A percentile compares a stretch with the other conserved stretches of the same genome.
Conservation (phyloP, 2,329 filamentous ascomycete genomes). For the Colletotrichum musicola region DNA sequence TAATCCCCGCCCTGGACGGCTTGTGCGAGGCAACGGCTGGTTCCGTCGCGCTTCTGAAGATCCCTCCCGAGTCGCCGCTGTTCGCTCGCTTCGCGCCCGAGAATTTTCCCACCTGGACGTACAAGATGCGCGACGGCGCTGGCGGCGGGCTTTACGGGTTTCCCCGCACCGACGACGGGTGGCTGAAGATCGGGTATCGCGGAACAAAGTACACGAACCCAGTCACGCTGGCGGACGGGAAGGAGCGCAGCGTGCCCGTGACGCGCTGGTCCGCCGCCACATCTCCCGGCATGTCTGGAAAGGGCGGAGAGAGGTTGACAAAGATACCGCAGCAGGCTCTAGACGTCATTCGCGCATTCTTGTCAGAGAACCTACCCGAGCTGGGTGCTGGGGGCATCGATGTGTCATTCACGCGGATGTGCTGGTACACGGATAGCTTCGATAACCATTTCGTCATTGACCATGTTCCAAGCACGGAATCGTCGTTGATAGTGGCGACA, state of each 20-base stretch:
- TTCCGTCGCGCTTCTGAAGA: slow-evolving; percentile 38
- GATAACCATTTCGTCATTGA: slow-evolving; percentile 63
- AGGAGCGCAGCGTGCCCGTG: slow-evolving; percentile 53
- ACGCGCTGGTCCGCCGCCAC: slow-evolving; percentile 49
- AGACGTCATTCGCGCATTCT: slow-evolving; percentile 47
- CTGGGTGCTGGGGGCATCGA: slow-evolving; percentile 48
- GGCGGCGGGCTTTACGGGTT: slow-evolving; percentile 46
- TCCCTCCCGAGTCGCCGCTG: slow-evolving; percentile 33
- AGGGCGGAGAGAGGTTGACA: slow-evolving; percentile 32
- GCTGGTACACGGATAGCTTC: slow-evolving; percentile 71
- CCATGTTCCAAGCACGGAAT: slow-evolving; percentile 51
- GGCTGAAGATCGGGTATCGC: slow-evolving; percentile 47
- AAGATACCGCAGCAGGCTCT: slow-evolving; percentile 42
- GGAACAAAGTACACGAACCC: slow-evolving; percentile 55
- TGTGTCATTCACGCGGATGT: slow-evolving; percentile 59
- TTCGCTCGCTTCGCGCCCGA: slow-evolving; percentile 36
- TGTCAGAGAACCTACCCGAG: slow-evolving; percentile 58
- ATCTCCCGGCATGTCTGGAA: slow-evolving; percentile 15
- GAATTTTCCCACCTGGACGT: slow-evolving; percentile 41
- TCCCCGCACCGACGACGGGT: slow-evolving; percentile 42
- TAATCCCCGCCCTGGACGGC: slow-evolving; percentile 40
- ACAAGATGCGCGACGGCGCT: slow-evolving; percentile 41
- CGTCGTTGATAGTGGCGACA: slow-evolving; percentile 66
- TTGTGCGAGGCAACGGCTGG: slow-evolving; percentile 42
- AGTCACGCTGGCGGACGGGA: slow-evolving; percentile 47